Evolutionary conservation across 148 eudicot genomes (phyloP).

Genomic region (Mesembryanthemum crystallinum): DNA sequence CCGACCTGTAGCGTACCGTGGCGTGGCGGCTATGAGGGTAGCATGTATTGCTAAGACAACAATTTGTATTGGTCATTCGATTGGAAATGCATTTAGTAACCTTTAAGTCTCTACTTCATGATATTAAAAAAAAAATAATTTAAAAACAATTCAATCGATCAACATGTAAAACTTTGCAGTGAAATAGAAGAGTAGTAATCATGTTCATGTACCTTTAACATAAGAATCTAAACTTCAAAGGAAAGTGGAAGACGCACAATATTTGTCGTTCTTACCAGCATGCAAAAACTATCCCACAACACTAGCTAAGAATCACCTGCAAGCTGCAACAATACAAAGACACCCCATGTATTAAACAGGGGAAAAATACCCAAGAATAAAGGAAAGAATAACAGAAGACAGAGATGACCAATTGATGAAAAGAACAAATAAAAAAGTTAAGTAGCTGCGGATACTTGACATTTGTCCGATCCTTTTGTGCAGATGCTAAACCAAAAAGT

Average conservation of each 20-base stretch:
- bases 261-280: too few species aligned
- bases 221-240: neutral
- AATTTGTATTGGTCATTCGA: too few species aligned
- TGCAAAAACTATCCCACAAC: neutral
- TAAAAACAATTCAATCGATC: too few species aligned
- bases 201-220: slow-evolving; percentile 10
- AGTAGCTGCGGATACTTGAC: slow-evolving; percentile 9
- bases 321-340: neutral
- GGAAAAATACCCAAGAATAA: neutral
- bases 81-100: too few species aligned
- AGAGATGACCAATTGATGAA: neutral
- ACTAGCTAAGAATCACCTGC: neutral
- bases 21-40: too few species aligned
- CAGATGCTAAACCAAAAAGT: slow-evolving; percentile 12
- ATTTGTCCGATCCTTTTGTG: neutral
- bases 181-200: neutral
- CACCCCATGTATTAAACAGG: neutral
- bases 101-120: too few species aligned
- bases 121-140: too few species aligned
- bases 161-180: neutral
- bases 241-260: neutral
- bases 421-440: neutral
- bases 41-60: too few species aligned
- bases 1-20: too few species aligned
- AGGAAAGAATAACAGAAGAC: neutral